These are phyloP conservation scores for Microdochium nivale DNA, from an alignment of 2,329 filamentous ascomycete species.

Conservation along the genomic window DNA sequence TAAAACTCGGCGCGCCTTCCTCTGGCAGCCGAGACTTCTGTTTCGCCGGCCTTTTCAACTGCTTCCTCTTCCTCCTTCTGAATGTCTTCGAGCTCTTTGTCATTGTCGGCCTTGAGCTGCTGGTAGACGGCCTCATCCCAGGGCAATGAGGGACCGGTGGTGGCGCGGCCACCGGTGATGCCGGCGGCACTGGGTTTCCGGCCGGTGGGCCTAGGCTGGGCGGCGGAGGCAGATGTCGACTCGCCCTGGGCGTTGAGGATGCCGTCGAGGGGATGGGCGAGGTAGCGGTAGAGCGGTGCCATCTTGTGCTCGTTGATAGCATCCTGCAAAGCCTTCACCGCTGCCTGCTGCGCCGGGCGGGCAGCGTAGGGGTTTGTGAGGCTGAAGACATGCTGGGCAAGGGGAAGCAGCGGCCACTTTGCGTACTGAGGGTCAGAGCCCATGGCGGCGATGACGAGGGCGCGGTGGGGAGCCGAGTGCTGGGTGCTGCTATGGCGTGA, in stretches of 20 bases:
- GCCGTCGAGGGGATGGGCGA: conserved; percentile 74
- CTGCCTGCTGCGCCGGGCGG: conserved; percentile 56
- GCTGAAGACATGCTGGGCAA: conserved; percentile 80
- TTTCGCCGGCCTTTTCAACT: conserved; percentile 91
- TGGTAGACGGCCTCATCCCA: conserved; percentile 91
- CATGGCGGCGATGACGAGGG: conserved; percentile 40
- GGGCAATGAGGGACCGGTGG: conserved; percentile 59
- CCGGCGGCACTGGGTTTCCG: conserved; percentile 64
- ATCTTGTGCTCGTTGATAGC: conserved; percentile 78
- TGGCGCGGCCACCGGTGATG: conserved; percentile 62
- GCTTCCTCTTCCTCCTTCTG: conserved; percentile 91
- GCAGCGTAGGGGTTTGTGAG: conserved; percentile 72
- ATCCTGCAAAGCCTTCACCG: conserved; percentile 69
- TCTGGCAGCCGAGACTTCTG: conserved; percentile 83
- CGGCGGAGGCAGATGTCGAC: conserved; percentile 36
- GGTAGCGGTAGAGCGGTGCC: conserved; percentile 78
- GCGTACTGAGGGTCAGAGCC: conserved; percentile 77
- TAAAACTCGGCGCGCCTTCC: conserved; percentile 96
- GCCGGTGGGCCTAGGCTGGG: conserved; percentile 45
- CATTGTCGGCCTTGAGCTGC: conserved; percentile 66
- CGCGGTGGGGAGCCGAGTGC: background rate
- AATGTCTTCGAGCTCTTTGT: conserved; percentile 64
- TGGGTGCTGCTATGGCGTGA: background rate
- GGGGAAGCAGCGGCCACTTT: conserved; percentile 72
- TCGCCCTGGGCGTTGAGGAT: conserved; percentile 73